phyloP scores from a whole-genome alignment of 257 asterid species.

The Capsicum chinense region DNA sequence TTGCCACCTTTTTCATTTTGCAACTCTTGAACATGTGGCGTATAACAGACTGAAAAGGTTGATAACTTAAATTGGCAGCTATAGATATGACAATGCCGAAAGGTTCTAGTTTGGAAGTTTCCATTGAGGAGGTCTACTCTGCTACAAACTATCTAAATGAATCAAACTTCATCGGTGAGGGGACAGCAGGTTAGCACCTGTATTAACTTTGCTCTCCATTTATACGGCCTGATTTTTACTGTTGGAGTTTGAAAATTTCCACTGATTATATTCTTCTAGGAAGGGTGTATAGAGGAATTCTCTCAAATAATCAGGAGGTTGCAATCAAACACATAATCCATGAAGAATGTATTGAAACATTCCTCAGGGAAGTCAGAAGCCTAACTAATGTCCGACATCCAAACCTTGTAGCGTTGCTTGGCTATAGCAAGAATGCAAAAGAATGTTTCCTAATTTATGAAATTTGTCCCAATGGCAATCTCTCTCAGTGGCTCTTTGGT shows the following conservation, averaged over 20 bases:
- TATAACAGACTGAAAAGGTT: neutral
- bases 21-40: neutral
- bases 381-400: conserved; percentile 39
- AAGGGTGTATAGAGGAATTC: conserved; percentile 38
- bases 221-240: neutral
- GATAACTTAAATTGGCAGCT: conserved; percentile 7
- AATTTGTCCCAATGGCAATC: conserved; percentile 42
- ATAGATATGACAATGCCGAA: neutral
- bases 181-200: conserved; percentile 9
- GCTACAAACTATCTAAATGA: conserved; percentile 35
- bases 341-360: conserved; percentile 37
- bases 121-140: conserved; percentile 33
- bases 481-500: conserved; percentile 45
- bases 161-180: conserved; percentile 36
- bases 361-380: conserved; percentile 43
- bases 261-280: neutral
- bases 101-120: conserved; percentile 25
- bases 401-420: conserved; percentile 40
- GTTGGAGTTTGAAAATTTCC: neutral
- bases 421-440: conserved; percentile 29
- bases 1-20: neutral
- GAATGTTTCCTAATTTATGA: conserved; percentile 41
- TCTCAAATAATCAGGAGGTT: conserved; percentile 31
- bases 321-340: conserved; percentile 40
- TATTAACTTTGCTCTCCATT: neutral